A percentile compares a stretch with the other conserved stretches of the same genome.
Evolutionary conservation across 768 basidiomycete species (phyloP).

Genomic region (Roridomyces roridus): DNA sequence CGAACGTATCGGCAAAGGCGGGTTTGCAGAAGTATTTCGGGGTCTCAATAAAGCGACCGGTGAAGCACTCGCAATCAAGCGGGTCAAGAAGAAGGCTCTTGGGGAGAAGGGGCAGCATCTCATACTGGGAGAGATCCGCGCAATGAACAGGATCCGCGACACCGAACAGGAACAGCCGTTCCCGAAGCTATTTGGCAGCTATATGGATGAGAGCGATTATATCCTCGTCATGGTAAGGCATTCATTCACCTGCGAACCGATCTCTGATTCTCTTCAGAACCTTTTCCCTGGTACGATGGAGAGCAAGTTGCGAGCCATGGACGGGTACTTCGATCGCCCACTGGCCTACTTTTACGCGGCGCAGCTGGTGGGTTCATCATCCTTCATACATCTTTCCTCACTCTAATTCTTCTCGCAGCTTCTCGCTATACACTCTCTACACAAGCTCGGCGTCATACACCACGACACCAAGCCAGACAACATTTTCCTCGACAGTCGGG

Average conservation of each 20-base stretch:
- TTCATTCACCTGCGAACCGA: neutral
- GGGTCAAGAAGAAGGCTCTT: too few species aligned
- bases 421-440: too few species aligned
- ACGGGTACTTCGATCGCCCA: neutral
- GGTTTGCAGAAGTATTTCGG: too few species aligned
- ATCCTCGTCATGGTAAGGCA: neutral
- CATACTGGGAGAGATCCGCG: neutral
- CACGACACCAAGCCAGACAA: neutral
- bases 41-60: too few species aligned
- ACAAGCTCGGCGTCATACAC: neutral
- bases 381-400: too few species aligned
- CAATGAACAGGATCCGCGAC: neutral
- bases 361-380: too few species aligned
- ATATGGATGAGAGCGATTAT: neutral
- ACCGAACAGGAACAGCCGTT: neutral
- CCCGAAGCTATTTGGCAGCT: neutral
- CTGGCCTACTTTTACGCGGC: neutral
- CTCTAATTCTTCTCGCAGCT: too few species aligned
- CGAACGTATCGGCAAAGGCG: too few species aligned
- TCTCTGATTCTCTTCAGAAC: too few species aligned
- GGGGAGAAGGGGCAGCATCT: too few species aligned
- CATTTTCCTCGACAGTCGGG: neutral
- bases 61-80: too few species aligned
- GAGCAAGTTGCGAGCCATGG: neutral
- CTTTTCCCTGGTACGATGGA: too few species aligned